Base-by-base conservation (phyloP, 495 filamentous ascomycete species). In the Podospora australis region DNA sequence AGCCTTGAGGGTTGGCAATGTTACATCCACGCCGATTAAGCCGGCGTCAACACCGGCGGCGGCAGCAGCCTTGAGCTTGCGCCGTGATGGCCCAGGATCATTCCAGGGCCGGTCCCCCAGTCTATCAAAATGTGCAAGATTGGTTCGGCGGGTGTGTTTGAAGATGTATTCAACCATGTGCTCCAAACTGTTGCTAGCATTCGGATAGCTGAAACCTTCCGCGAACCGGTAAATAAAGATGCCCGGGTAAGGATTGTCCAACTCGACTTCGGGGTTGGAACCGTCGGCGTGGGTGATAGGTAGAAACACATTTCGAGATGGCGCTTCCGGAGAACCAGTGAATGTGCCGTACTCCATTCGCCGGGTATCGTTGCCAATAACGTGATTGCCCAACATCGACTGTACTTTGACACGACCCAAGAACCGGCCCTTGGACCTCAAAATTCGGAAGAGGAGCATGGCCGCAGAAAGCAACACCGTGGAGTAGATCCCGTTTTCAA, bases 171-270 rank as follows among this genome's bases (percentile, higher is more conserved):
- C 59, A 10, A 86, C 80, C 56, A 98, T 77, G 53, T 82, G 71
- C 59, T 96, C 90, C 24, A 95, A 80, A 63, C 95, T 94, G 67
- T 92, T 87, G 61, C 86, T 86, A 24, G 88, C 89, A 57, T 95
- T 98, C 50, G 90, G 88, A 57, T 96, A 98, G 71, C 92, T 90
- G 74, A 94, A 96, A 28, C 90, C 90, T 71, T 98, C 92, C 3
- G 88, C 83, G 70, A 98, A 97, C 32, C 92, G 81, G 70, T 96
- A 98, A 63, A 98, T 96, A 72, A 97, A 97, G 57, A 98, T 81
- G 49, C 92, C 92, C 0, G 92, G 90, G 59, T 90, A 90, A 6
- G 92, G 92, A 52, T 78, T 81, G 48, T 84, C 70, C 7, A 95
- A 70, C 3, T 87, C 78, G 47, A 98, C 72, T 16, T 85, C 75